Base-by-base conservation (phyloP, 768 basidiomycete species). In the Clitopilus hobsonii region DNA sequence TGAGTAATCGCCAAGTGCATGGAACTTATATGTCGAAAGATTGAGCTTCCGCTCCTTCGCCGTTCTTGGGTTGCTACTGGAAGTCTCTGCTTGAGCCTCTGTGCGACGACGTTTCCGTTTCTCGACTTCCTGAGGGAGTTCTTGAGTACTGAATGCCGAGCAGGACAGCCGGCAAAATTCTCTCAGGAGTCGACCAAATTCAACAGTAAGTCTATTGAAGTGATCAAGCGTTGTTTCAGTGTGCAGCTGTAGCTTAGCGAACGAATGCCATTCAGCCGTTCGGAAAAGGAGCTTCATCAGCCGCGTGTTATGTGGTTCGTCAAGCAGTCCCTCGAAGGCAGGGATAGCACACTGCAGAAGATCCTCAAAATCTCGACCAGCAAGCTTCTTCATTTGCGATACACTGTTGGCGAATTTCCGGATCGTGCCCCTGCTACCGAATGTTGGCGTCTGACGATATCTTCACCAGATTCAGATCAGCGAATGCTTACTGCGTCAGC, bases 241-340 rank as follows among this genome's bases (percentile, higher is more conserved):
- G 48, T 76, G 75, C 36, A 74, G 38, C 1, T 67, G 64, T 0
- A 73, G 61, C 55, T 78, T 78, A 0, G 72, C 73, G 11, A 70
- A 61, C 0, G 65, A 66, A 58, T 77, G 75, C 74, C 73, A 75
- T 13, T 63, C 58, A 0, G 64, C 67, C 8, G 70, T 53, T 1
- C 53, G 47, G 51, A 67, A 77, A 0, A 77, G 57, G 0, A 75
- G 51, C 29, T 30, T 30, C 29, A 30, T 30, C 7, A 30, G 56
- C 0, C 57, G 53, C 1, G 52, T 3, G 20, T 73, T 65, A 16
- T 72, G 63, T 0, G 57, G 54, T 1, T 63, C 54, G 0, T 59
- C 65, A 0, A 77, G 59, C 0, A 77, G 58, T 3, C 65, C 72
- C 18, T 75, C 69, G 10, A 74, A 66, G 0, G 62, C 66, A 0